Evolutionary conservation across 805 yeast species (phyloP), one percentile per base, ranked within the genome.

Genomic region (Candida schatavii): DNA sequence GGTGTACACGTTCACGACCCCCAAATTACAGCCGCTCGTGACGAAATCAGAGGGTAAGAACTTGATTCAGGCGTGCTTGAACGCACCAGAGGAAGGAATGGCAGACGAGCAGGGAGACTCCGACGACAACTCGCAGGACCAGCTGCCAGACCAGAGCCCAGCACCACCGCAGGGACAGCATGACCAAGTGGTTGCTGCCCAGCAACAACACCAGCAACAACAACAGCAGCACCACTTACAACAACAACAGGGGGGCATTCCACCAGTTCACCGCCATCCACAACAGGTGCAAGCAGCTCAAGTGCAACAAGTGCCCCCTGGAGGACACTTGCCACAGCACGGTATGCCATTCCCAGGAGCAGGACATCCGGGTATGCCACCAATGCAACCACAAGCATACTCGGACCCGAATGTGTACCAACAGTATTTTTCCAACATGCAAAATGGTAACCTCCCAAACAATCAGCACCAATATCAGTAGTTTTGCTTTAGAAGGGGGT

Each of bases 1-100:
- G 48, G 99, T 93, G 42, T 93, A 93, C 68, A 93, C 99, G 17
- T 93, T 93, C 65, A 91, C 98, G 43, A 93, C 99, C n/a, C 99
- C 99, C 45, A 93, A 93, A 68, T 81, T 93, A 60, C 98, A 93
- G 69, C 99, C 99, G 6, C 78, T 93, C 54, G 99, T 93, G 40
- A 93, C 98, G 32, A 90, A 91, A 67, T 85, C 95, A 40, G 99
- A 93, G 70, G 99, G 99, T 52, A 90, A 93, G 66, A 90, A 90
- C 66, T 78, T 91, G 57, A 91, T 91, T 57, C 97, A 93, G 71
- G 95, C 97, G 11, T 93, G 99, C 63, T 74, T 91, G 58, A 89
- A 91, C 64, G 98, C 98, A 6, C 96, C 97, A n/a, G 96, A 88
- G 57, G 91, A 85, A 48, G 80, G 81, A 9, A 69, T 77, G 51